Conservation (phyloP, 2,329 filamentous ascomycete genomes). For the Colletotrichum ledebouriae region DNA sequence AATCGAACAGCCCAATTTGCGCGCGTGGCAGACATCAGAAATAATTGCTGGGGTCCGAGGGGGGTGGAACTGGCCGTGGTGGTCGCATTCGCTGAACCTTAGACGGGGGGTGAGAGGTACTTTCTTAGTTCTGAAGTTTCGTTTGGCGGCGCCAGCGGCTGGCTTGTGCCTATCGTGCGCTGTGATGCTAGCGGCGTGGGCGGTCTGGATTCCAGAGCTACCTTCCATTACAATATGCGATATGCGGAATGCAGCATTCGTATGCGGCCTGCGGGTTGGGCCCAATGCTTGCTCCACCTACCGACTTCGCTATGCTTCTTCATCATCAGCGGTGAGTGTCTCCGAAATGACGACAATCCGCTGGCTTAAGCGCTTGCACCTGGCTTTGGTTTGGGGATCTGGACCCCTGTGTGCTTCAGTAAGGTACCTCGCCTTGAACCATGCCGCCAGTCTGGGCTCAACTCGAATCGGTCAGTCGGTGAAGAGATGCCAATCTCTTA, state of each 20-base stretch:
- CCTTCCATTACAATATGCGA: constrained; percentile 3
- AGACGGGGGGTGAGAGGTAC: too few species aligned
- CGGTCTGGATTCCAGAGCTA: constrained; percentile 4
- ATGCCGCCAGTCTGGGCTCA: constrained; percentile 13
- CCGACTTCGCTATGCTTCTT: constrained; percentile 26
- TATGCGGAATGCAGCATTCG: constrained; percentile 4
- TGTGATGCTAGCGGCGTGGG: constrained; percentile 19
- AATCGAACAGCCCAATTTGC: constrained; percentile 33
- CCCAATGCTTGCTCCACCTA: constrained; percentile 7
- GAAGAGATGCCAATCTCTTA: neutral
- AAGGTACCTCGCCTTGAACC: neutral
- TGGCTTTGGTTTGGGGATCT: neutral
- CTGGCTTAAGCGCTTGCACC: constrained; percentile 16
- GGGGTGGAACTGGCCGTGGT: constrained; percentile 15
- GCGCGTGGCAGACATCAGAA: constrained; percentile 25
- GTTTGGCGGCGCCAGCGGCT: constrained; percentile 13
- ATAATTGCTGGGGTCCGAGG: constrained; percentile 32
- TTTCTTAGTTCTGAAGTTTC: neutral
- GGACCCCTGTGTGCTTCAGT: neutral
- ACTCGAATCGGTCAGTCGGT: constrained; percentile 7
- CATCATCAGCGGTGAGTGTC: constrained; percentile 40
- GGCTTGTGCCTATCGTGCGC: constrained; percentile 28
- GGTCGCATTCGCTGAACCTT: constrained; percentile 15
- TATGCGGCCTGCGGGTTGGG: constrained; percentile 6
- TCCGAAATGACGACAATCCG: constrained; percentile 37